Evolutionary conservation across 495 filamentous ascomycete species (phyloP).

Genomic region (Platismatia glauca): DNA sequence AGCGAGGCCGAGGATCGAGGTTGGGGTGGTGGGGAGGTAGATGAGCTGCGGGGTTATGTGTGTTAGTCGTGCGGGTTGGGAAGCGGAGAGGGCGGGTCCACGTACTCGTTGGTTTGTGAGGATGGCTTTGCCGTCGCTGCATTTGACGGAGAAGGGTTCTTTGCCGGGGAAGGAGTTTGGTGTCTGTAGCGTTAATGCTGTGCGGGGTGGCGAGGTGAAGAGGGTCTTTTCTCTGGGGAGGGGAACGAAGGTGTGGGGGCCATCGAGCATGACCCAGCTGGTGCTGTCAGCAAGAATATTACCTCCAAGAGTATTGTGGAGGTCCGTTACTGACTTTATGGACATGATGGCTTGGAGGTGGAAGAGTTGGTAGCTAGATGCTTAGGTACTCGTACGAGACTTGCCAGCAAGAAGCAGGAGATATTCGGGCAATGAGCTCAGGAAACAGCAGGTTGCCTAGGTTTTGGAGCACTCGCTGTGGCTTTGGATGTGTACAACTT

Average conservation of each 20-base stretch:
- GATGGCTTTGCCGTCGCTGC: conserved; percentile 55
- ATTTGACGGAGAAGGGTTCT: conserved; percentile 48
- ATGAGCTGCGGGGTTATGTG: conserved; percentile 51
- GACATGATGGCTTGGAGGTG: conserved; percentile 29
- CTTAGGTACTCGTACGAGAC: background rate
- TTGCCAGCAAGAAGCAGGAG: background rate
- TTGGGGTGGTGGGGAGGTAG: conserved; percentile 69
- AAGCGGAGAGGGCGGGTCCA: background rate
- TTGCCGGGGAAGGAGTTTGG: conserved; percentile 48
- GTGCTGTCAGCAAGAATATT: background rate
- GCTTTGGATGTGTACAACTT: background rate
- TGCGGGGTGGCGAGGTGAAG: conserved; percentile 65
- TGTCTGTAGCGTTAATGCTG: conserved; percentile 53
- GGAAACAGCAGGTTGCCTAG: conserved; percentile 3
- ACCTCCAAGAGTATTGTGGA: background rate
- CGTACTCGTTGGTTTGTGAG: conserved; percentile 85
- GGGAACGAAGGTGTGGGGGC: conserved; percentile 54
- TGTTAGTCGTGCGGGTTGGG: conserved; percentile 9
- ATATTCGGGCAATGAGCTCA: background rate
- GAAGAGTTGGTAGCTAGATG: background rate
- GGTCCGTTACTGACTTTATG: conserved; percentile 34
- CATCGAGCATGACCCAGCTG: conserved; percentile 75
- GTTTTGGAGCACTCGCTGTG: background rate
- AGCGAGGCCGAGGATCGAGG: conserved; percentile 28
- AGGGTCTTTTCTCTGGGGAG: conserved; percentile 61